Percentiles rank a stretch among this genome's conserved stretches.
Evolutionary conservation across 371 early-diverging fungal genomes (phyloP).

Genomic region (Lichtheimia ramosa): DNA sequence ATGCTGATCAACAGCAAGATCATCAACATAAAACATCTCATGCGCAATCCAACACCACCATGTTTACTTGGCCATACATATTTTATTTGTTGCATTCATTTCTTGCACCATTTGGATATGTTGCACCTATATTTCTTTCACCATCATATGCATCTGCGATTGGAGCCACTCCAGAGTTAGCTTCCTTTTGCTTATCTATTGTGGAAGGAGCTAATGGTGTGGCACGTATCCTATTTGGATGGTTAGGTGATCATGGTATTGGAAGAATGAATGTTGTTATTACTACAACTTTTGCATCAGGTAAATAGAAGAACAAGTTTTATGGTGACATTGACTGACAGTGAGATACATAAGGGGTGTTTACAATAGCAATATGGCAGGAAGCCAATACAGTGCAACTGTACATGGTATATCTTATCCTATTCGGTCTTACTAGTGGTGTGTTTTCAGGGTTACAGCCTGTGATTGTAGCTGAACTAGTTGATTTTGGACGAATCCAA

Average conservation of each 20-base stretch:
- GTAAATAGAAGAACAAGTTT: neutral
- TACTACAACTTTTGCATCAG: conserved; percentile 7
- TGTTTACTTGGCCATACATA: no score
- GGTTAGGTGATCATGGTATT: conserved; percentile 13
- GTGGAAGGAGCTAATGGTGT: conserved; percentile 21
- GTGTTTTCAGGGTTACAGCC: conserved; percentile 48
- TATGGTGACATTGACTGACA: neutral
- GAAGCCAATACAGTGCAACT: conserved; percentile 22
- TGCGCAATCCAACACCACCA: no score
- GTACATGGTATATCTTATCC: conserved; percentile 34
- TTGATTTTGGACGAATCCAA: conserved; percentile 44
- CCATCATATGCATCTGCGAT: conserved; percentile 14
- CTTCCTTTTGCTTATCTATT: conserved; percentile 15
- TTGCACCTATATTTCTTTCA: conserved; percentile 24
- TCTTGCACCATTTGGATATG: conserved; percentile 47
- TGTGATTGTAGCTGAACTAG: conserved; percentile 48
- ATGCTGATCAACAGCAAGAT: no score
- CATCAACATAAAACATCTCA: no score
- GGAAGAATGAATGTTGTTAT: conserved; percentile 20
- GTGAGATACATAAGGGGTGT: neutral
- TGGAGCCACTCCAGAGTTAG: conserved; percentile 4
- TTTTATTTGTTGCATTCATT: conserved; percentile 15
- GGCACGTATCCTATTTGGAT: conserved; percentile 30
- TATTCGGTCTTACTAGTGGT: conserved; percentile 58
- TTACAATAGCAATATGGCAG: conserved; percentile 4